phyloP scores from a whole-genome alignment of 2,329 filamentous ascomycete species.

The Apiospora kogelbergensis region DNA sequence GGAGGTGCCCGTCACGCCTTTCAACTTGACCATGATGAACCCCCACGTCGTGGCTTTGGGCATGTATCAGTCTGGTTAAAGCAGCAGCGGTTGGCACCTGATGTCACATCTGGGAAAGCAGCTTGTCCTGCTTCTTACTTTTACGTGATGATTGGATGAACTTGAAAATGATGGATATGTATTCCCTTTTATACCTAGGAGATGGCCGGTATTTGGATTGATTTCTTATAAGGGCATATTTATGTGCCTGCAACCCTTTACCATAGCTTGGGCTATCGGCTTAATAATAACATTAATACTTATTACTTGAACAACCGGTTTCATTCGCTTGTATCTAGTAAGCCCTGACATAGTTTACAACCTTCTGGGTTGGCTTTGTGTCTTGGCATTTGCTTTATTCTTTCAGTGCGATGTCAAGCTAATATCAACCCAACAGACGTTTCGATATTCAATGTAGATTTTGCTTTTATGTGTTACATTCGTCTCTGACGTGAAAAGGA shows the following conservation, averaged over 20 bases:
- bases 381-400: no score
- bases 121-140: not conserved
- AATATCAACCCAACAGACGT: no score
- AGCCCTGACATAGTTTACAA: no score
- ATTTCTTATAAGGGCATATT: not conserved
- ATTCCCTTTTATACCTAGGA: not conserved
- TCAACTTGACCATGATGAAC: conserved; percentile 73
- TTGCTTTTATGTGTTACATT: no score
- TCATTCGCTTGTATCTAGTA: no score
- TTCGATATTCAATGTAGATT: no score
- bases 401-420: no score
- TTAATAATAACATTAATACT: not conserved
- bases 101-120: no score
- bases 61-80: conserved; percentile 75
- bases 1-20: conserved; percentile 69
- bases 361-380: no score
- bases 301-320: not conserved
- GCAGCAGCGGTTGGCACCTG: no score
- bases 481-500: no score
- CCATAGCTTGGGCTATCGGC: not conserved
- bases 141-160: not conserved
- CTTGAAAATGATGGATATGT: not conserved
- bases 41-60: conserved; percentile 74
- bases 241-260: not conserved
- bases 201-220: not conserved